phyloP scores from a whole-genome alignment of 2,329 filamentous ascomycete species.

The Leptographium lundbergii region DNA sequence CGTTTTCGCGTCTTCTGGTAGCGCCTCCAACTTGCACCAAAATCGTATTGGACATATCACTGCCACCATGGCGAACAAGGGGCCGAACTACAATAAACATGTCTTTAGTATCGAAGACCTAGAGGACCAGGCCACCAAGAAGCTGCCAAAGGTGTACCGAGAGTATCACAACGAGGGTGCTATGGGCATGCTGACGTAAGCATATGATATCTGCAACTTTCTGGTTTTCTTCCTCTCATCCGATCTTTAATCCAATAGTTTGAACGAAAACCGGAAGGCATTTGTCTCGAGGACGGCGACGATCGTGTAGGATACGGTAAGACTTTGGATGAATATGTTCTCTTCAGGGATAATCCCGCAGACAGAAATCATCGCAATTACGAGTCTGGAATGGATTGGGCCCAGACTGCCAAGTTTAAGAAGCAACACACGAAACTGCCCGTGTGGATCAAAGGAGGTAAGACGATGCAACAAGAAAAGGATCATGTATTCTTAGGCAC shows the following conservation, averaged over 20 bases:
- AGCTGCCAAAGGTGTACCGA: slow-evolving; percentile 5
- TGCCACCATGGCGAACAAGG: slow-evolving; percentile 2
- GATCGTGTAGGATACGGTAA: slow-evolving; percentile 1
- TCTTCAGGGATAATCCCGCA: background rate
- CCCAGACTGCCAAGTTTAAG: slow-evolving; percentile 34
- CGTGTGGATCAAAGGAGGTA: slow-evolving; percentile 32
- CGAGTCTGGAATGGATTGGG: slow-evolving; percentile 28
- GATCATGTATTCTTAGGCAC: background rate
- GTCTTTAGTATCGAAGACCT: slow-evolving; percentile 4
- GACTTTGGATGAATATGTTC: no score
- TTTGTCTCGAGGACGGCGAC: slow-evolving; percentile 18
- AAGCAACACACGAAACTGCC: slow-evolving; percentile 31
- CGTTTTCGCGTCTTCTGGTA: background rate
- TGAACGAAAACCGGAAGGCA: slow-evolving; percentile 40
- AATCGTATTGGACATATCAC: background rate
- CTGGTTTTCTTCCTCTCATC: background rate
- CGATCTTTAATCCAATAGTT: slow-evolving; percentile 9
- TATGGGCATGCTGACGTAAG: slow-evolving; percentile 36
- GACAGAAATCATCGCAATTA: background rate
- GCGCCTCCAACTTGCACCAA: background rate
- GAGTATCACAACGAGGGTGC: slow-evolving; percentile 47
- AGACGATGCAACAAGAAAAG: background rate
- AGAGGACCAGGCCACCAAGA: slow-evolving; percentile 1
- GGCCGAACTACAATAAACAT: background rate
- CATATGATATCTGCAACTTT: background rate